A percentile compares a stretch with the other conserved stretches of the same genome.
Conservation (phyloP, 768 basidiomycete species). For the Infundibulicybe gibba region DNA sequence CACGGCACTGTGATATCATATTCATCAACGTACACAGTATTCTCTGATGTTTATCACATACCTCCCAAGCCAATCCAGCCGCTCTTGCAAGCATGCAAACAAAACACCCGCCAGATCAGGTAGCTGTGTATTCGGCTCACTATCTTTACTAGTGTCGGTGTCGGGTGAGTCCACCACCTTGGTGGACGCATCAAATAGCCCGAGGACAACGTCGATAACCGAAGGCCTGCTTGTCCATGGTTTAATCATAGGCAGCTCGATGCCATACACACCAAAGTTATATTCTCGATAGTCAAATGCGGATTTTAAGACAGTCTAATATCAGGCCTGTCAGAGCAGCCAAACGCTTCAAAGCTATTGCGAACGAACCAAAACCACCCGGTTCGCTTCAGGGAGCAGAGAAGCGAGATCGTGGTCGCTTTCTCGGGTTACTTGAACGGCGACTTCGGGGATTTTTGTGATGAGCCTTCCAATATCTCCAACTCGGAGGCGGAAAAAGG, state of each 20-base stretch:
- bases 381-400: slow-evolving; percentile 64
- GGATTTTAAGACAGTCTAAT: slow-evolving; percentile 67
- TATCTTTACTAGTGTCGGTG: slow-evolving; percentile 16
- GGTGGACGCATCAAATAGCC: slow-evolving; percentile 68
- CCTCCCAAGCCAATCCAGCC: slow-evolving; percentile 68
- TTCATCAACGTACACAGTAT: background rate
- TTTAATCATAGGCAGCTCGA: slow-evolving; percentile 63
- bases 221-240: slow-evolving; percentile 80
- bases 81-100: slow-evolving; percentile 66
- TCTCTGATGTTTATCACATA: slow-evolving; percentile 11
- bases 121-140: slow-evolving; percentile 49
- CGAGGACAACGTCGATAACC: slow-evolving; percentile 64
- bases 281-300: slow-evolving; percentile 74
- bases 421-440: slow-evolving; percentile 38
- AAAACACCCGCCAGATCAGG: slow-evolving; percentile 61
- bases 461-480: slow-evolving; percentile 65
- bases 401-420: slow-evolving; percentile 38
- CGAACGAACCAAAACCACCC: slow-evolving; percentile 58
- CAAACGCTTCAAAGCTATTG: background rate
- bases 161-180: slow-evolving; percentile 38
- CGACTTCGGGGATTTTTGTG: slow-evolving; percentile 51
- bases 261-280: slow-evolving; percentile 72
- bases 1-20: slow-evolving; percentile 29
- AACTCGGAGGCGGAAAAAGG: slow-evolving; percentile 77
- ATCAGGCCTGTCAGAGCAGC: slow-evolving; percentile 1